Evolutionary conservation across 1,284 basidiomycete genomes (phyloP).

Genomic region (Microbotryomycetes sp.): DNA sequence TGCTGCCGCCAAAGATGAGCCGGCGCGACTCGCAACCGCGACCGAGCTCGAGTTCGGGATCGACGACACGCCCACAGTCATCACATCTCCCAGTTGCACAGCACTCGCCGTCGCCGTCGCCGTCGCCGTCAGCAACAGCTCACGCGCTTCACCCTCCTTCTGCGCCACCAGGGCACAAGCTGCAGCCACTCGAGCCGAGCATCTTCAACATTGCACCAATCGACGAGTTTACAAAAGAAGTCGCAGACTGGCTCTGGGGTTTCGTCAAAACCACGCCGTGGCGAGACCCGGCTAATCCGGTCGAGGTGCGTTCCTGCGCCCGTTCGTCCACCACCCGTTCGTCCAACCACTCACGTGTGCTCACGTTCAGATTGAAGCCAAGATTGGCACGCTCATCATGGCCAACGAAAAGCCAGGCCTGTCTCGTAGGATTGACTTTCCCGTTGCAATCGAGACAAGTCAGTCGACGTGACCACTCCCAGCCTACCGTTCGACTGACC

Average conservation of each 20-base stretch:
- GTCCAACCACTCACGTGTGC: neutral
- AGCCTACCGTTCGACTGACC: constrained; percentile 37
- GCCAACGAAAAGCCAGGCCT: constrained; percentile 87
- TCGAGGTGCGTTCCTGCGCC: constrained; percentile 46
- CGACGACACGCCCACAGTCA: too few relatives aligned
- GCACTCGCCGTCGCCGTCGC: constrained; percentile 13
- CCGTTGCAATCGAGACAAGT: constrained; percentile 82
- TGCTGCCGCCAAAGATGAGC: too few relatives aligned
- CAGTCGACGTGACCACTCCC: constrained; percentile 46
- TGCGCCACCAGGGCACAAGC: neutral
- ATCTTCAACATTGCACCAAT: constrained; percentile 87
- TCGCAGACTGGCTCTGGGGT: constrained; percentile 74
- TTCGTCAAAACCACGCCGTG: constrained; percentile 37
- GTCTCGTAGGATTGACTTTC: constrained; percentile 61
- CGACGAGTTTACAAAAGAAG: constrained; percentile 85
- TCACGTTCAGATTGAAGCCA: constrained; percentile 75
- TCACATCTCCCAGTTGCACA: neutral
- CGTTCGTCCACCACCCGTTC: neutral
- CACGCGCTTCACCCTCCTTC: constrained; percentile 11
- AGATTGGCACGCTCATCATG: constrained; percentile 69
- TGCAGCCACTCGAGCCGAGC: constrained; percentile 56
- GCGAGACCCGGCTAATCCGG: constrained; percentile 33
- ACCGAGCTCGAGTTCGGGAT: too few relatives aligned
- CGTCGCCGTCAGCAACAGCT: too few relatives aligned
- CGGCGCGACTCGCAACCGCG: too few relatives aligned